Conservation (phyloP, 805 yeast species). For the Suhomyces sp. region DNA sequence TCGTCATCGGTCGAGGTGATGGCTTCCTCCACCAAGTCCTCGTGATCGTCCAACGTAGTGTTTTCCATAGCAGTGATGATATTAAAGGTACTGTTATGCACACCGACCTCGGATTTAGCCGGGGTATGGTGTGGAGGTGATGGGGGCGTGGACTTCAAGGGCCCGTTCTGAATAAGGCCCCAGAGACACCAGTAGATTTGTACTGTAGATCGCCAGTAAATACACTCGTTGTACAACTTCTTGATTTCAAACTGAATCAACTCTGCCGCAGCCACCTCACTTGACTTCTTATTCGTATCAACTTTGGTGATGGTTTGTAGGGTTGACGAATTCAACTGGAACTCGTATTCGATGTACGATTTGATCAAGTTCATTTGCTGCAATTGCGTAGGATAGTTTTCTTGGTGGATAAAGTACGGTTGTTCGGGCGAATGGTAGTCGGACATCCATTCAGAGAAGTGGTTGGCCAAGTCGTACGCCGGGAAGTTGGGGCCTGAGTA, state of each 20-base stretch:
- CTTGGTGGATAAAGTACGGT: conserved; percentile 51
- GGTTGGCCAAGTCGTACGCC: conserved; percentile 89
- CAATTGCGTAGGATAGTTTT: conserved; percentile 62
- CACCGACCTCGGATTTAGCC: conserved; percentile 31
- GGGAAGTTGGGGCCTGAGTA: conserved; percentile 89
- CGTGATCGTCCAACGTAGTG: conserved; percentile 21
- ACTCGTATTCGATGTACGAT: conserved; percentile 70
- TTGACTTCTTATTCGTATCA: conserved; percentile 5
- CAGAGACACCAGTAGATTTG: conserved; percentile 83
- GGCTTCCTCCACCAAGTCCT: conserved; percentile 25
- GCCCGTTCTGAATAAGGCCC: conserved; percentile 82
- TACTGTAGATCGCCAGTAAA: conserved; percentile 78
- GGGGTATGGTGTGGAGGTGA: conserved; percentile 6
- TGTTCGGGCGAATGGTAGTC: conserved; percentile 68
- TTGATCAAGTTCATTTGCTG: conserved; percentile 70
- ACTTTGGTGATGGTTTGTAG: conserved; percentile 14
- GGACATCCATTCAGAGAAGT: conserved; percentile 96
- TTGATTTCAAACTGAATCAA: conserved; percentile 43
- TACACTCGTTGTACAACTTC: conserved; percentile 58
- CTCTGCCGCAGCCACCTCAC: conserved; percentile 17
- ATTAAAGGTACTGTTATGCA: conserved; percentile 35
- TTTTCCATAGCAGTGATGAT: conserved; percentile 53
- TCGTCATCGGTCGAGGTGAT: conserved; percentile 50
- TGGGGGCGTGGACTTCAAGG: conserved; percentile 18
- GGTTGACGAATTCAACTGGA: conserved; percentile 34